A percentile compares a stretch with the other conserved stretches of the same genome.
phyloP scores from a whole-genome alignment of 202 grass and related monocot species.

The Zoysia matrella region DNA sequence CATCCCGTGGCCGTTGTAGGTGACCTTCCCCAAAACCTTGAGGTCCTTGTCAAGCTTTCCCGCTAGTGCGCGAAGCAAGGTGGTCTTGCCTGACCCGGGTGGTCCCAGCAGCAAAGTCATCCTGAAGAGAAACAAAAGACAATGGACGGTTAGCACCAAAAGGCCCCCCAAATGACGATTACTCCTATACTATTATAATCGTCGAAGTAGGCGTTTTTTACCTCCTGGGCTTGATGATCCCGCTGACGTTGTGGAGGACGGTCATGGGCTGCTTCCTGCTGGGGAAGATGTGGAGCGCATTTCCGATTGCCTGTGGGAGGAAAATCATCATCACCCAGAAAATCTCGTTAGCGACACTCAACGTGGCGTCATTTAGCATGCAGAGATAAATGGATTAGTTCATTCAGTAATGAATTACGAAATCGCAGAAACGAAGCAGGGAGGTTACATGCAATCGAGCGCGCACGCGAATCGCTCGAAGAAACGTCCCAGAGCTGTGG shows the following conservation, averaged over 20 bases:
- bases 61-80: constrained; percentile 74
- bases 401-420: not conserved
- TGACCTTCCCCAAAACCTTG: constrained; percentile 67
- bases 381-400: too few relatives aligned
- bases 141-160: not conserved
- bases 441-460: not conserved
- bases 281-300: constrained; percentile 70
- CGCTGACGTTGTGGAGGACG: constrained; percentile 84
- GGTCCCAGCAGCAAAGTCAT: constrained; percentile 88
- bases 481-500: constrained; percentile 19
- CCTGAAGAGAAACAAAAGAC: constrained; percentile 38
- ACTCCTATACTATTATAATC: too few relatives aligned
- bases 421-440: not conserved
- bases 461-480: constrained; percentile 14
- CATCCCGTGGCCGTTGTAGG: constrained; percentile 92
- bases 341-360: not conserved
- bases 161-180: not conserved
- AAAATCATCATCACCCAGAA: not conserved
- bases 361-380: not conserved
- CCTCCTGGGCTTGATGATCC: constrained; percentile 84
- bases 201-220: not conserved
- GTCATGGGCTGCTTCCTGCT: constrained; percentile 75
- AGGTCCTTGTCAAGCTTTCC: constrained; percentile 85
- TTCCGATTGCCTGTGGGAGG: constrained; percentile 57
- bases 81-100: constrained; percentile 90